Percentiles rank a stretch among this genome's conserved stretches.
phyloP scores from a whole-genome alignment of 2,329 filamentous ascomycete species.

The Ophiostoma fasciatum region DNA sequence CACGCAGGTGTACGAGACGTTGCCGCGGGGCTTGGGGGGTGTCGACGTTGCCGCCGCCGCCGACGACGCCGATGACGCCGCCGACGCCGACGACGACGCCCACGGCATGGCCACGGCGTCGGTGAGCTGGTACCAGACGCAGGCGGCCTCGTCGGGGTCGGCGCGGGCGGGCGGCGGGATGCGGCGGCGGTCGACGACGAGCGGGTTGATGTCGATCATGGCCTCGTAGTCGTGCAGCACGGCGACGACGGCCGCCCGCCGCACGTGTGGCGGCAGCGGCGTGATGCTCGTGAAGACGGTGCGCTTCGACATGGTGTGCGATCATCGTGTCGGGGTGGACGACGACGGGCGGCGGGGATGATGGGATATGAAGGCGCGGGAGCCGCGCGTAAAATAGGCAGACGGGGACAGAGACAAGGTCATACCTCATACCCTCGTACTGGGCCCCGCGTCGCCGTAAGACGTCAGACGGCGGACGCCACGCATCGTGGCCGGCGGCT shows the following conservation, averaged over 20 bases:
- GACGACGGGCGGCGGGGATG: too few relatives aligned
- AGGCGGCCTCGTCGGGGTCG: constrained; percentile 53
- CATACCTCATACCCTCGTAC: too few relatives aligned
- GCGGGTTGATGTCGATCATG: constrained; percentile 81
- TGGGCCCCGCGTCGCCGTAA: too few relatives aligned
- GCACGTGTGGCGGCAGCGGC: constrained; percentile 54
- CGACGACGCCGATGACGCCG: not conserved
- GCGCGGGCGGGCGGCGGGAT: constrained; percentile 55
- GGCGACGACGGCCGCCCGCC: constrained; percentile 54
- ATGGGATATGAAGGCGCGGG: too few relatives aligned
- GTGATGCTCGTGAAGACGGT: constrained; percentile 65
- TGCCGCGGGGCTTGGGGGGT: constrained; percentile 42
- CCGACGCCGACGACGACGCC: not conserved
- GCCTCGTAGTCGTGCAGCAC: constrained; percentile 64
- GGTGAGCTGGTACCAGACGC: constrained; percentile 64
- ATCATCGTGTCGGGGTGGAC: too few relatives aligned
- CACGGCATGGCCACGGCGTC: constrained; percentile 57
- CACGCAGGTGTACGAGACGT: constrained; percentile 64
- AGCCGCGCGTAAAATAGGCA: too few relatives aligned
- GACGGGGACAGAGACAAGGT: too few relatives aligned
- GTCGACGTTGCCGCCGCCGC: not conserved
- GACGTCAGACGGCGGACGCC: too few relatives aligned
- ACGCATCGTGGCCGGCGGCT: too few relatives aligned
- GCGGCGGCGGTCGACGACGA: constrained; percentile 56
- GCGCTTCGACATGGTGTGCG: constrained; percentile 49